Evolutionary conservation across 2,329 filamentous ascomycete genomes (phyloP), one percentile per base, ranked within the genome.

Genomic region (Exophiala spinifera): DNA sequence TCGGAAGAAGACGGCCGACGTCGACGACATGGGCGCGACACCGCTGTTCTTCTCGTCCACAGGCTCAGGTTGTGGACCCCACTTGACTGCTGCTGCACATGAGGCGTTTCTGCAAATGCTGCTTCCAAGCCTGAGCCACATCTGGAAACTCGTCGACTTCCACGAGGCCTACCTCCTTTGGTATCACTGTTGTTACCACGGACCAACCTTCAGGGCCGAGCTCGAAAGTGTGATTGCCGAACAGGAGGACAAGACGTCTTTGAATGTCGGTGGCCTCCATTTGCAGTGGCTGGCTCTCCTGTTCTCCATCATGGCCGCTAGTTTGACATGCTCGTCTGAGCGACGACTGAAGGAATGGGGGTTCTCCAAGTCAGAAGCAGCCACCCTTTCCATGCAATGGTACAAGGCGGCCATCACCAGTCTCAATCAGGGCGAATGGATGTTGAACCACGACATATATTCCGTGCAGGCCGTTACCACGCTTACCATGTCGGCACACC

Each of bases 401-500:
- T 75, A 75, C 51, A 72, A 72, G 39, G 75, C 76, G 13, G 67
- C 72, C 0, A 65, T 77, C 1, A 69, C 72, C 1, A 77, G 74
- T 58, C 64, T 80, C 1, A 73, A 77, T 34, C 65, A 72, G 3
- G 76, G 73, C 2, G 72, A 76, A 46, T 79, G 74, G 55, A 76
- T 73, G 47, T 70, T 71, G 31, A 64, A 66, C 36, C 71, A 75
- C 56, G 72, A 72, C 10, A 66, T 76, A 1, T 69, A 73, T 42
- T 70, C 73, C 0, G 68, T 78, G 3, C 72, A 79, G 59, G 71
- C 76, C 3, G 76, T 80, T 34, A 66, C 74, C 10, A 74, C 72
- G 1, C 65, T 77, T 31, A 78, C 76, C 15, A 73, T 76, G 1
- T 74, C 74, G 3, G 76, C 76, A 14, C 77, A 80, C 63, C 65